These are phyloP conservation scores for Nannochloropsis salina DNA, from an alignment of 108 stramenopile genomes.

Conservation along the genomic window DNA sequence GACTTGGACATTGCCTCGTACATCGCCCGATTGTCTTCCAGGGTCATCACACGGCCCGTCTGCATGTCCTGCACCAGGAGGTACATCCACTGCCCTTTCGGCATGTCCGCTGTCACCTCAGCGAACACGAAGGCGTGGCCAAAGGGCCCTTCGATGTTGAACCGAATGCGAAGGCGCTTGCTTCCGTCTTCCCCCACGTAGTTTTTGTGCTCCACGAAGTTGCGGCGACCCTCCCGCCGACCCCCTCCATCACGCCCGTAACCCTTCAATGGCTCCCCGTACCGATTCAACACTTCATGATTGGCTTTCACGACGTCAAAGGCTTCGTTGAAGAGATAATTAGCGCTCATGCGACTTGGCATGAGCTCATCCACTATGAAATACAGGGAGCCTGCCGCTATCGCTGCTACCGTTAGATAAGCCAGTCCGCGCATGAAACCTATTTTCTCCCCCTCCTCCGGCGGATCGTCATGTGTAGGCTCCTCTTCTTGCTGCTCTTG, in stretches of 20 bases:
- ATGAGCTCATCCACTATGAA: slow-evolving; percentile 14
- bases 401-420: neutral
- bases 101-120: slow-evolving; percentile 47
- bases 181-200: slow-evolving; percentile 74
- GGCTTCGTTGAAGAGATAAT: slow-evolving; percentile 58
- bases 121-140: slow-evolving; percentile 53
- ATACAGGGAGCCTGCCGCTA: neutral
- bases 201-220: slow-evolving; percentile 87
- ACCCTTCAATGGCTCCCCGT: slow-evolving; percentile 76
- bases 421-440: neutral
- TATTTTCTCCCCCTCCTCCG: slow-evolving; percentile 2
- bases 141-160: slow-evolving; percentile 82
- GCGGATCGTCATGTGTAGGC: neutral
- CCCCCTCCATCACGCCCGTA: slow-evolving; percentile 89
- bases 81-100: slow-evolving; percentile 81
- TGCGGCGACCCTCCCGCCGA: slow-evolving; percentile 84
- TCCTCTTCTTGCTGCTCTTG: neutral
- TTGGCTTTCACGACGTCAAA: slow-evolving; percentile 59
- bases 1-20: neutral
- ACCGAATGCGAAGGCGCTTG: slow-evolving; percentile 78
- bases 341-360: neutral
- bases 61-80: slow-evolving; percentile 80
- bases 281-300: slow-evolving; percentile 65
- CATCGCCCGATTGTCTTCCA: slow-evolving; percentile 44
- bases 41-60: slow-evolving; percentile 45